Percentiles rank a stretch among this genome's conserved stretches.
Evolutionary conservation across 1,284 basidiomycete species (phyloP).

Genomic region (Irpex sp.): DNA sequence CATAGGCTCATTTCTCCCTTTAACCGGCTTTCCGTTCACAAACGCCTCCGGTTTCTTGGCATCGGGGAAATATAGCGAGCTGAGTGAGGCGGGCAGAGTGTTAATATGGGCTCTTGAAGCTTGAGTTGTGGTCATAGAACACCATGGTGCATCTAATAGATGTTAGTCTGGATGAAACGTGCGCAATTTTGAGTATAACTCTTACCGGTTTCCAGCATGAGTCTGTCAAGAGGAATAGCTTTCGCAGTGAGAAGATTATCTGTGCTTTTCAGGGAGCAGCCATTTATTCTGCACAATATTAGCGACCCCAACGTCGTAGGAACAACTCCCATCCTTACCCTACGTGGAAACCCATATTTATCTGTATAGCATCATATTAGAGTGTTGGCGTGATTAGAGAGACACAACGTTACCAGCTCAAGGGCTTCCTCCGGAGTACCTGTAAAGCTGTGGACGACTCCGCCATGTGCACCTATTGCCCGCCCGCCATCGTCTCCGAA

Average conservation of each 20-base stretch:
- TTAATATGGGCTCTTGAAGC: constrained; percentile 63
- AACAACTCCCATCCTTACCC: constrained; percentile 28
- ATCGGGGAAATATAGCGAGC: constrained; percentile 49
- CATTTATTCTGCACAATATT: constrained; percentile 55
- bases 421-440: constrained; percentile 64
- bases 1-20: constrained; percentile 82
- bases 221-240: constrained; percentile 56
- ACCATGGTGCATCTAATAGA: constrained; percentile 79
- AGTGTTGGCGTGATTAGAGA: background rate
- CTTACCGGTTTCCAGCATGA: constrained; percentile 82
- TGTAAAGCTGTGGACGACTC: constrained; percentile 88
- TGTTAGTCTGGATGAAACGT: background rate
- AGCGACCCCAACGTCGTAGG: background rate
- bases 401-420: constrained; percentile 55
- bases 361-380: constrained; percentile 33
- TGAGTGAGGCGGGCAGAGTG: constrained; percentile 46
- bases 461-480: constrained; percentile 55
- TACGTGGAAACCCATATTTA: constrained; percentile 72
- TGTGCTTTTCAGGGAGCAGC: constrained; percentile 81
- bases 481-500: constrained; percentile 57
- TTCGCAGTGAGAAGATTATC: constrained; percentile 65
- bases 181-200: background rate
- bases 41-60: constrained; percentile 69
- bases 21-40: constrained; percentile 60
- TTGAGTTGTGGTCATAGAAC: constrained; percentile 74